Evolutionary conservation across 2,329 filamentous ascomycete species (phyloP).

Genomic region (Macrophomina pseudophaseolina): DNA sequence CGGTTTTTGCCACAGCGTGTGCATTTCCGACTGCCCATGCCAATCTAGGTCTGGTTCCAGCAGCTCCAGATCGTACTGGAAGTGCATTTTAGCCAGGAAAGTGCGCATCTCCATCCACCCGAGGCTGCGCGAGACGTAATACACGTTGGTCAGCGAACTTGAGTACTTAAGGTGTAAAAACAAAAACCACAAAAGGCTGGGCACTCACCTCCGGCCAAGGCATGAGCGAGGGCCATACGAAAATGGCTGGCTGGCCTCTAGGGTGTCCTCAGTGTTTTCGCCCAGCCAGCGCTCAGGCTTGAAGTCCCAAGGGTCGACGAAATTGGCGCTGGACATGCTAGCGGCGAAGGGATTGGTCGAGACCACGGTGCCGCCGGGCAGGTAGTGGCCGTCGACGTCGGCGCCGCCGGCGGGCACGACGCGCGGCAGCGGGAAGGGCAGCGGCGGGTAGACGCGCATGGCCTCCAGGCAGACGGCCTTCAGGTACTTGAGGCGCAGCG

Average conservation of each 20-base stretch:
- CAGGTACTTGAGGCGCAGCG: background rate
- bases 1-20: background rate
- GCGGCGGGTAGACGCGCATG: conserved; percentile 29
- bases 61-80: background rate
- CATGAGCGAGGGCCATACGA: background rate
- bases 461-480: conserved; percentile 30
- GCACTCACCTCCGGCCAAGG: background rate
- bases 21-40: background rate
- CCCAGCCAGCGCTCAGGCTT: conserved; percentile 36
- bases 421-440: conserved; percentile 24
- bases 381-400: conserved; percentile 26
- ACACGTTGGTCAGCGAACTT: background rate
- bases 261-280: conserved; percentile 24
- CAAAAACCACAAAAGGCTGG: conserved; percentile 25
- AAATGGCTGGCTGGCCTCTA: conserved; percentile 27
- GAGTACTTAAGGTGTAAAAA: conserved; percentile 20
- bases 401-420: conserved; percentile 27
- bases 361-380: conserved; percentile 32
- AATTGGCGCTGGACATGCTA: conserved; percentile 32
- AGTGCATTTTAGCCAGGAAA: background rate
- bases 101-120: background rate
- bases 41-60: background rate
- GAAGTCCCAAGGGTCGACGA: conserved; percentile 32
- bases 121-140: conserved; percentile 2
- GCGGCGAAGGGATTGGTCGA: conserved; percentile 31